Evolutionary conservation across 2,329 filamentous ascomycete genomes (phyloP).

Genomic region (Aureobasidium vineae): DNA sequence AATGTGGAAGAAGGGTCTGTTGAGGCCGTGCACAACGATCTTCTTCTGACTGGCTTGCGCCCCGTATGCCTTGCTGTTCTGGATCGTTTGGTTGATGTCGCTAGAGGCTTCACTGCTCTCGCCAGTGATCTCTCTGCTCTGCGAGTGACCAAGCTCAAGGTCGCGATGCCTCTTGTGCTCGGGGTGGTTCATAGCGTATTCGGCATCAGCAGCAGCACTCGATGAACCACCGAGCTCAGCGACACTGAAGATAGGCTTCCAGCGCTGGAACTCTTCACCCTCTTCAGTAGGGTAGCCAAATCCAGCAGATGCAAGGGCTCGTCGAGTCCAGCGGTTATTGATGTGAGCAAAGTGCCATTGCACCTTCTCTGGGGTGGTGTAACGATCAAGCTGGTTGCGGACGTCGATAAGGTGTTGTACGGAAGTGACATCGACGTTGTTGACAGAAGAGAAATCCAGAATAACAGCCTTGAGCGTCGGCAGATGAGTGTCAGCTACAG

Average conservation of each 20-base stretch:
- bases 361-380: slow-evolving; percentile 74
- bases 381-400: slow-evolving; percentile 87
- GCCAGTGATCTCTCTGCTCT: slow-evolving; percentile 30
- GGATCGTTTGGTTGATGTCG: slow-evolving; percentile 39
- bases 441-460: slow-evolving; percentile 88
- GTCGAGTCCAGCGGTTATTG: slow-evolving; percentile 92
- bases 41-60: slow-evolving; percentile 41
- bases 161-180: slow-evolving; percentile 39
- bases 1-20: slow-evolving; percentile 89
- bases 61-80: slow-evolving; percentile 47
- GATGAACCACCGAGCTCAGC: slow-evolving; percentile 74
- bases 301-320: slow-evolving; percentile 78
- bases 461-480: slow-evolving; percentile 85
- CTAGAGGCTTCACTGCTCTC: slow-evolving; percentile 32
- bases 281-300: slow-evolving; percentile 75
- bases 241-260: slow-evolving; percentile 95
- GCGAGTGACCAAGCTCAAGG: slow-evolving; percentile 35
- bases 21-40: slow-evolving; percentile 78
- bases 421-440: slow-evolving; percentile 90
- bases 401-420: slow-evolving; percentile 92
- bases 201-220: slow-evolving; percentile 67
- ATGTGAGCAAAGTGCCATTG: slow-evolving; percentile 97
- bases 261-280: slow-evolving; percentile 59
- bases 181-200: slow-evolving; percentile 59
- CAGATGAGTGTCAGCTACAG: slow-evolving; percentile 50